phyloP scores from a whole-genome alignment of 225 moss, liverwort and hornwort species.

The Antitrichia curtipendula region DNA sequence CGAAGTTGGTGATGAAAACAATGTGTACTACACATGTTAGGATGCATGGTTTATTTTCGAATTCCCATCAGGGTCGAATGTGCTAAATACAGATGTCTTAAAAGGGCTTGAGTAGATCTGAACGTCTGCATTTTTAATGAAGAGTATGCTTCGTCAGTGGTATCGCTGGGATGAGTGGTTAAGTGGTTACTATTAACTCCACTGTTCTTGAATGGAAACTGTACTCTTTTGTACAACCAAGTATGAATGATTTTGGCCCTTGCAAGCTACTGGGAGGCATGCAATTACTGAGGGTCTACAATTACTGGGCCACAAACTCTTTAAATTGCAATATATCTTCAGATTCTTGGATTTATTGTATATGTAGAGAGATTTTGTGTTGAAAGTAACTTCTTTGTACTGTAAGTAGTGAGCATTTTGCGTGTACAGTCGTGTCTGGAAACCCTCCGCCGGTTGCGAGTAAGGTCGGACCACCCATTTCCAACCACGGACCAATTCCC shows the following conservation, averaged over 20 bases:
- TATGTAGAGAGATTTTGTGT: not conserved
- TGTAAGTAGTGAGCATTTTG: too few relatives aligned
- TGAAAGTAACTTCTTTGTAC: too few relatives aligned
- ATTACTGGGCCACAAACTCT: not conserved
- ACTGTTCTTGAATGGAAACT: not conserved
- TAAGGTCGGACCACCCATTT: too few relatives aligned
- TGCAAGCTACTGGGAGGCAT: not conserved
- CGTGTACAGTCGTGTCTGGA: too few relatives aligned
- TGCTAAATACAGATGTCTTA: not conserved
- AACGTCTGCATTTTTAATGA: not conserved
- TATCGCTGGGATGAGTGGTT: not conserved
- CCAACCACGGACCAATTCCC: too few relatives aligned
- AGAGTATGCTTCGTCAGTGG: not conserved
- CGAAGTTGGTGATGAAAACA: not conserved
- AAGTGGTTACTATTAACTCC: not conserved
- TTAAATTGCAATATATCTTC: not conserved
- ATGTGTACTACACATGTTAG: not conserved
- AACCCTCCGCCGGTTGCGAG: too few relatives aligned
- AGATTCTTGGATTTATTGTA: not conserved
- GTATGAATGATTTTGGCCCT: not conserved
- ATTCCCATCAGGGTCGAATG: not conserved
- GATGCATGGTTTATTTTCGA: not conserved
- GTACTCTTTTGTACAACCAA: not conserved
- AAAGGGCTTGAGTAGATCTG: not conserved
- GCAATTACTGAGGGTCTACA: not conserved